These are phyloP conservation scores for Ogataea polymorpha DNA, from an alignment of 805 yeast species.

Conservation along the genomic window DNA sequence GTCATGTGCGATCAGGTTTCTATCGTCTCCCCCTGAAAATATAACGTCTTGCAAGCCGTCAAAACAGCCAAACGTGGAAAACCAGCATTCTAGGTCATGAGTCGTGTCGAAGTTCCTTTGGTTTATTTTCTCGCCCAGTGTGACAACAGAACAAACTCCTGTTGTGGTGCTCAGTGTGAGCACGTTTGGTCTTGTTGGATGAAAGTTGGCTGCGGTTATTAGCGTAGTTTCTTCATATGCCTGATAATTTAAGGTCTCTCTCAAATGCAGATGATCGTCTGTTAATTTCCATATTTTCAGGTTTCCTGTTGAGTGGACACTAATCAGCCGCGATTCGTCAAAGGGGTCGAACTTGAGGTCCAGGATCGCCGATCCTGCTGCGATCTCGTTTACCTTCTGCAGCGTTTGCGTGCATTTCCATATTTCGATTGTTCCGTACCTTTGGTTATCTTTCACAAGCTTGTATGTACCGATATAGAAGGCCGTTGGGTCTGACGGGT, in stretches of 20 bases:
- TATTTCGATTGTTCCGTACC: slow-evolving; percentile 62
- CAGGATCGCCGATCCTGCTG: slow-evolving; percentile 62
- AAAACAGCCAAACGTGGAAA: slow-evolving; percentile 63
- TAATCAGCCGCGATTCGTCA: slow-evolving; percentile 43
- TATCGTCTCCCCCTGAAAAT: slow-evolving; percentile 91
- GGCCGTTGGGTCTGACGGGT: slow-evolving; percentile 44
- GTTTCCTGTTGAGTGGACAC: slow-evolving; percentile 82
- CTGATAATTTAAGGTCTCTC: slow-evolving; percentile 34
- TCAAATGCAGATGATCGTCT: slow-evolving; percentile 19
- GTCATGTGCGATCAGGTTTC: slow-evolving; percentile 72
- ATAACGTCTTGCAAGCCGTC: slow-evolving; percentile 54
- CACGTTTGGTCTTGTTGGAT: slow-evolving; percentile 37
- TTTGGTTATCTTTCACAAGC: slow-evolving; percentile 52
- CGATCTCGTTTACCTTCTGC: slow-evolving; percentile 14
- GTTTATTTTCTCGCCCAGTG: slow-evolving; percentile 21
- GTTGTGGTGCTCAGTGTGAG: slow-evolving; percentile 62
- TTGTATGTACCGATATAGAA: slow-evolving; percentile 79
- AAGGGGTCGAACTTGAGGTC: slow-evolving; percentile 70
- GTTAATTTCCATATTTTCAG: slow-evolving; percentile 58
- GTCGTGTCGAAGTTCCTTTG: slow-evolving; percentile 30
- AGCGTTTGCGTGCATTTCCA: slow-evolving; percentile 29
- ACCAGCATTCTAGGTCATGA: slow-evolving; percentile 88
- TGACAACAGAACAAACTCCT: slow-evolving; percentile 54
- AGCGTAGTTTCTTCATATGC: slow-evolving; percentile 47
- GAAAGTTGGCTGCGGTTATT: slow-evolving; percentile 64